These are phyloP conservation scores for Talaromyces sp. DNA, from an alignment of 2,329 filamentous ascomycete species.

Conservation along the genomic window DNA sequence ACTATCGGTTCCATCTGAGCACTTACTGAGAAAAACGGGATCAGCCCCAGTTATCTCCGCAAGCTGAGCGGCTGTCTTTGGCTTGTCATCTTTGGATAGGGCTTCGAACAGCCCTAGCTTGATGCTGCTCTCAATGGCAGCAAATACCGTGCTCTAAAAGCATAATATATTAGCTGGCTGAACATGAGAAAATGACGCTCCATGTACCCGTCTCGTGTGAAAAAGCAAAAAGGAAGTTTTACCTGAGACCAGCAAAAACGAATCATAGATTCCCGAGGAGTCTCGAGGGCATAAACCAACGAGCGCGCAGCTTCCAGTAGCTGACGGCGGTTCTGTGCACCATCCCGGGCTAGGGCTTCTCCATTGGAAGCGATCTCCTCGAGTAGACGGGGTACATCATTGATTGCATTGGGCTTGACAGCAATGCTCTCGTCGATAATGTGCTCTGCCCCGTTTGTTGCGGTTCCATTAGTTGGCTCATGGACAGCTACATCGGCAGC, in stretches of 20 bases:
- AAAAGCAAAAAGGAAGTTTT: background rate
- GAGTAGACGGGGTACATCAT: conserved; percentile 15
- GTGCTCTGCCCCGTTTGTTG: conserved; percentile 1
- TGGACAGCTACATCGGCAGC: background rate
- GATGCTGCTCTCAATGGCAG: conserved; percentile 13
- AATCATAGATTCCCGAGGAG: conserved; percentile 24
- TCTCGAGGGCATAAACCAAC: conserved; percentile 22
- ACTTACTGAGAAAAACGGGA: conserved; percentile 14
- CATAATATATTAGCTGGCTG: background rate
- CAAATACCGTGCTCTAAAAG: conserved; percentile 9
- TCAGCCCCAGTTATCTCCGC: conserved; percentile 11
- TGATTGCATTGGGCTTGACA: conserved; percentile 13
- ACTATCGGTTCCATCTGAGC: background rate
- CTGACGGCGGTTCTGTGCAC: conserved; percentile 15
- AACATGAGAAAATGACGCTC: background rate
- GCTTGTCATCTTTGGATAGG: conserved; percentile 12
- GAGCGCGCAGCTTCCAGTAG: conserved; percentile 22
- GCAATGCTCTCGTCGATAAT: conserved; percentile 10
- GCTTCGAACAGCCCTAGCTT: conserved; percentile 13
- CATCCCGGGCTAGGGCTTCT: conserved; percentile 10
- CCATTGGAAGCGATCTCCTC: conserved; percentile 14
- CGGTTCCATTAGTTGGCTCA: background rate
- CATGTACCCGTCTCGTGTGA: background rate
- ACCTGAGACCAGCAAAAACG: conserved; percentile 22
- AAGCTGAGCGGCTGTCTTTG: conserved; percentile 12